Percentiles rank a stretch among this genome's conserved stretches.
Conservation (phyloP, 805 yeast genomes). For the Yueomyces sinensis region DNA sequence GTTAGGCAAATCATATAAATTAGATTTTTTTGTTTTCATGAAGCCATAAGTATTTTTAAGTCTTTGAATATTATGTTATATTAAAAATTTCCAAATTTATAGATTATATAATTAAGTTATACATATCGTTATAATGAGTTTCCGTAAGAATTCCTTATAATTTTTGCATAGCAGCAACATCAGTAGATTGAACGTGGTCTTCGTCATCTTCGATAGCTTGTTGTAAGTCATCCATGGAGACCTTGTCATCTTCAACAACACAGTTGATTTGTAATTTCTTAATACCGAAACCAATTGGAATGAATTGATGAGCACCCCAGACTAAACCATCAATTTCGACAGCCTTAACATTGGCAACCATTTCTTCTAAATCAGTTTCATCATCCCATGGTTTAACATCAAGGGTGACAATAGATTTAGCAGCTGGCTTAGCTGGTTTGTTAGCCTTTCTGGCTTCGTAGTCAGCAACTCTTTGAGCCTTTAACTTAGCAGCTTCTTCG, state of each 20-base stretch:
- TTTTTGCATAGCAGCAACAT: slow-evolving; percentile 97
- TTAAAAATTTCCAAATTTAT: too few species aligned
- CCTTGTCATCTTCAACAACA: slow-evolving; percentile 96
- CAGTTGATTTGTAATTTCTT: slow-evolving; percentile 97
- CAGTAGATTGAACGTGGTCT: slow-evolving; percentile 99
- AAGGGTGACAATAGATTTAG: slow-evolving; percentile 91
- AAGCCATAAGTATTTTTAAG: too few species aligned
- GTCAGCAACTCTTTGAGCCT: slow-evolving; percentile 95
- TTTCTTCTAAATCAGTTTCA: slow-evolving; percentile 87
- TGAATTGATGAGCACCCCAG: slow-evolving; percentile 97
- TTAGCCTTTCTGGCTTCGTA: slow-evolving; percentile 97
- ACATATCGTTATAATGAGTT: too few species aligned
- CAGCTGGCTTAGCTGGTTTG: slow-evolving; percentile 96
- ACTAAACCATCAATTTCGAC: slow-evolving; percentile 83
- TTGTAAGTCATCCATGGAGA: slow-evolving; percentile 84
- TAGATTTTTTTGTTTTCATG: too few species aligned
- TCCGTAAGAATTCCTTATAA: slow-evolving; percentile 50
- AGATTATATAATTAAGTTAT: too few species aligned
- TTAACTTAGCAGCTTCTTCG: slow-evolving; percentile 92
- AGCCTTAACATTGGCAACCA: slow-evolving; percentile 76
- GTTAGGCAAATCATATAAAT: too few species aligned
- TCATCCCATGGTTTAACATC: slow-evolving; percentile 99
- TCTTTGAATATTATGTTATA: too few species aligned
- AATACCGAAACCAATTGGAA: slow-evolving; percentile 99
- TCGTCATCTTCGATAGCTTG: slow-evolving; percentile 70